Base-by-base conservation (phyloP, 2,329 filamentous ascomycete genomes). In the Madurella mycetomatis region DNA sequence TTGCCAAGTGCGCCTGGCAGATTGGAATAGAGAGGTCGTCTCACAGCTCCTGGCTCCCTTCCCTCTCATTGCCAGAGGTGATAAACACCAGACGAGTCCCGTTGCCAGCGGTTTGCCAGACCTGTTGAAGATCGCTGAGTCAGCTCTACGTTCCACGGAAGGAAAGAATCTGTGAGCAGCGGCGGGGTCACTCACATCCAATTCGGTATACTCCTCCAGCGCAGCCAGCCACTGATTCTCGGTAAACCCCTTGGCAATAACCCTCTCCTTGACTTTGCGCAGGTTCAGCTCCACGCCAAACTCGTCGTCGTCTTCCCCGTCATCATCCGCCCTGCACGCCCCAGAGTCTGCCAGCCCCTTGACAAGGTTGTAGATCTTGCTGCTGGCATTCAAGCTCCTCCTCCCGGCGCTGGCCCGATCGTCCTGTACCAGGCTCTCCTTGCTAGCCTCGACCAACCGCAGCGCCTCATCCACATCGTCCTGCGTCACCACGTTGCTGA, bases 401-500 rank as follows among this genome's bases (percentile, higher is more conserved):
- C 83, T 76, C 49, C 51, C 53, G 30, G 78, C 75, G 47, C 77
- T 70, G 66, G 67, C 80, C 25, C 65, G 70, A 37, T 66, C 66
- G 59, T 95, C 90, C 32, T 85, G 82, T 66, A 92, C 88, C 65
- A 99, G 75, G 62, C 86, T 92, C 57, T 95, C 89, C 74, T 97
- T 97, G 72, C 89, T 94, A 54, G 95, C 90, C 71, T 97, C 92
- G 47, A 95, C 81, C 47, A 99, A 80, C 50, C 94, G 84, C 60
- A 99, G 76, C 1, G 94, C 92, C 74, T 99, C 94, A 66, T 99
- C 94, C 5, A 97, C 92, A 70, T 99, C 94, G 64, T 96, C 92
- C 51, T 88, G 87, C 50, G 89, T 85, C 47, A 97, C 94, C 58
- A 85, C 80, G 52, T 88, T 83, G 63, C 87, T 87, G 76, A 99